These are phyloP conservation scores for Durusdinium trenchii DNA, from an alignment of 73 alveolate species.

Conservation along the genomic window DNA sequence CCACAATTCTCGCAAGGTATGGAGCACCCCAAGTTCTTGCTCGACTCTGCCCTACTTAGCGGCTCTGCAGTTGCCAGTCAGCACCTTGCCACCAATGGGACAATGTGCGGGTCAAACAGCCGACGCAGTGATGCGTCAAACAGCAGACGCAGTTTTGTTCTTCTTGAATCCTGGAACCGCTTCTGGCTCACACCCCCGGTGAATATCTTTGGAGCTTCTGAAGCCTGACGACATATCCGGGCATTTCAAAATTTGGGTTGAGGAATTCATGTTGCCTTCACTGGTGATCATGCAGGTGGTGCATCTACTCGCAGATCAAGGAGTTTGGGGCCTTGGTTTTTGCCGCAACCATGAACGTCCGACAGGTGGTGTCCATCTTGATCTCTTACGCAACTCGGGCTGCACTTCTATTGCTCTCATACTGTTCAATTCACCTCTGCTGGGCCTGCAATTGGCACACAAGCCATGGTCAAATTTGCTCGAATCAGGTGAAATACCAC, in stretches of 20 bases:
- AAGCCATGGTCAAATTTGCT: neutral
- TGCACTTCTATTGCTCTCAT: neutral
- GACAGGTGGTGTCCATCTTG: slow-evolving; percentile 93
- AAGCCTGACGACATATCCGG: neutral
- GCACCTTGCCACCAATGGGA: neutral
- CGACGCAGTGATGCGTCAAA: neutral
- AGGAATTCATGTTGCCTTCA: neutral
- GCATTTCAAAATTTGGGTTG: neutral
- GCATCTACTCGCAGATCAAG: slow-evolving; percentile 94
- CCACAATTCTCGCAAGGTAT: neutral
- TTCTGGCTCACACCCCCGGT: too few relatives aligned
- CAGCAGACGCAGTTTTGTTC: too few relatives aligned
- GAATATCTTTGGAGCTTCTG: neutral
- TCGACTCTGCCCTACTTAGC: slow-evolving; percentile 47
- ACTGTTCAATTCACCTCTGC: neutral
- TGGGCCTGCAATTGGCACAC: neutral
- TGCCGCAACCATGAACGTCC: slow-evolving; percentile 94
- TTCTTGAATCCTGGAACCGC: too few relatives aligned
- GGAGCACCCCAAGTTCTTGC: slow-evolving; percentile 71
- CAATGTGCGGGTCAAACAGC: neutral
- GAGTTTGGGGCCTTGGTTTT: slow-evolving; percentile 92
- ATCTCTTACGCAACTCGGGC: slow-evolving; percentile 65
- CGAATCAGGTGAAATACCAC: slow-evolving; percentile 39
- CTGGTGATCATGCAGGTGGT: slow-evolving; percentile 44
- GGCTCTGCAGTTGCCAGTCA: slow-evolving; percentile 85